Evolutionary conservation across 1,284 basidiomycete genomes (phyloP), one percentile per base, ranked within the genome.

Genomic region (Apiotrichum sp.): DNA sequence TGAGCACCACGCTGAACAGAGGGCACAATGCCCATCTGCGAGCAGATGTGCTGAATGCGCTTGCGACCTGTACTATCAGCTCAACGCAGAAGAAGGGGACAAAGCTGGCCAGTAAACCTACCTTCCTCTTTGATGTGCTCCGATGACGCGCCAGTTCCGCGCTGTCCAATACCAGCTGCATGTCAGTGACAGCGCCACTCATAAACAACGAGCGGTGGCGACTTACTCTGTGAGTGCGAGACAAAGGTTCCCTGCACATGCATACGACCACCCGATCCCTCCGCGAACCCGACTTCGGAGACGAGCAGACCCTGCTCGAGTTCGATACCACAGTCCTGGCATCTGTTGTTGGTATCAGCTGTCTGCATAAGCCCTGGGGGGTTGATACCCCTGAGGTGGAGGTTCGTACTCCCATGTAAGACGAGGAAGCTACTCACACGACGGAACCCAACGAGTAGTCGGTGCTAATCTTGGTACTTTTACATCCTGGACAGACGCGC

Each of bases 171-270:
- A 38, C 69, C 69, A 16, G 69, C 64, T 71, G 49, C 5, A 11
- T 5, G 53, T 55, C 34, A 57, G 53, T 48, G 36, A 38, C 9
- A 13, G 13, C 2, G 13, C 13, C 9, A 39, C 9, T 29, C 13
- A 2, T 13, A 11, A 14, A 83, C 89, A 73, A n/a, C 10, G 14
- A 9, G 14, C 36, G 36, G 36, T 38, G 36, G 14, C 29, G 7
- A 14, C 47, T 13, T 68, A 97, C 93, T 93, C 54, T 92, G 86
- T 57, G 90, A 88, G 65, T 90, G 86, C 1, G 84, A 88, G n/a
- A 99, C 89, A 70, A 90, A 96, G 13, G 89, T 87, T 16, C 96
- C 96, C 70, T 95, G 89, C 0, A 97, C 93, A 78, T 96, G 89
- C 1, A 95, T 92, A 10, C 92, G 91, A 35, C 96, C 96, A 46